Evolutionary conservation across 1,139 yeast species (phyloP), one percentile per base, ranked within the genome.

Genomic region (Sugiyamaella sp.): DNA sequence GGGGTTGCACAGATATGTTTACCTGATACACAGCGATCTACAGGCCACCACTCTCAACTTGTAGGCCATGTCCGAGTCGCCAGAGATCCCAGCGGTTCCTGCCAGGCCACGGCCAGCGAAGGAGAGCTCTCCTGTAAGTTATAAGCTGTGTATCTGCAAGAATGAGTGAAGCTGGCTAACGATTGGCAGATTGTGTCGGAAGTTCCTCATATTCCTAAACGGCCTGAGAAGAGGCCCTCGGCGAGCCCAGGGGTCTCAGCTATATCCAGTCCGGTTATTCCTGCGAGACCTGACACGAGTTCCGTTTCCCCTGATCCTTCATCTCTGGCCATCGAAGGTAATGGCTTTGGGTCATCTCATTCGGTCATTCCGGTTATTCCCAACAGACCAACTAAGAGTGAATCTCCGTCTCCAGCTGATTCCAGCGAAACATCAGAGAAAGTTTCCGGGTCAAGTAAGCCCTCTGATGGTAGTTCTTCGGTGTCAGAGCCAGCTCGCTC

Each of bases 11-110:
- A n/a, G n/a, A n/a, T n/a, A n/a, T n/a, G n/a, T n/a, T n/a, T n/a
- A n/a, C n/a, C n/a, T n/a, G n/a, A n/a, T n/a, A n/a, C n/a, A n/a
- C n/a, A n/a, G n/a, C n/a, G n/a, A n/a, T n/a, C n/a, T n/a, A n/a
- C n/a, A n/a, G n/a, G n/a, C n/a, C n/a, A n/a, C n/a, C n/a, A n/a
- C n/a, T n/a, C n/a, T n/a, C n/a, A n/a, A n/a, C n/a, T n/a, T n/a
- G n/a, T n/a, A n/a, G n/a, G 20, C 20, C 49, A 46, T 46, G 49
- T 35, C 49, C 10, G 49, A 37, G 4, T 22, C 55, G 20, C 37
- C 49, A n/a, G 22, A 49, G 4, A 27, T 52, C n/a, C 53, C 55
- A n/a, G 21, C 39, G 20, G 39, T 50, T 25, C 54, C 56, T 9
- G 41, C 49, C n/a, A 45, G 54, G 20, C 35, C 35, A 4, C 4